Base-by-base conservation (phyloP, 768 basidiomycete genomes). In the Paxillus involutus region DNA sequence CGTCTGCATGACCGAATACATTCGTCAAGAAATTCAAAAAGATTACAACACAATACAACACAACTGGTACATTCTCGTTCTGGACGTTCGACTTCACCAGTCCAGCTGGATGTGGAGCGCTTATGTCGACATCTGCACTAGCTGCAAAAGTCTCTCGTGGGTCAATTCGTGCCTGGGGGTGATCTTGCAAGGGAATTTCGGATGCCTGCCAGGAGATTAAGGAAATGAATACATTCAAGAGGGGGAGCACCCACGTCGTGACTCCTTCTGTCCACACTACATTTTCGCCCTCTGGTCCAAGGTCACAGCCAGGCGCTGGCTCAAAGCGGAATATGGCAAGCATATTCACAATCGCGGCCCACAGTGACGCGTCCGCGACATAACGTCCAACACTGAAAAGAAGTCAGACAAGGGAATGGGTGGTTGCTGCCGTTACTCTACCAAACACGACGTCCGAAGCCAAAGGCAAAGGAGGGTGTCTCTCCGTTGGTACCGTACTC, bases 361-460 rank as follows among this genome's bases (percentile, higher is more conserved):
- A 71, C 10, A 76, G 47, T 40, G 70, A 71, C 3, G 71, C 63
- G 6, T 75, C 71, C 0, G 73, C 76, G 36, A 80, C 61, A 42
- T 73, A 48, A 33, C 66, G 60, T 21, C 77, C 78, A 16, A 76
- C 71, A 48, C 73, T 76, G 21, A 30, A 16, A 3, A 50, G 14
- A 3, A 33, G n/a, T 35, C n/a, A 52, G 41, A 16, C 41, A 32
- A 12, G n/a, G 17, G 51, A 13, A 16, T 1, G n/a, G 8, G 30
- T 24, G 30, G 5, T 13, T 2, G 44, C 1, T 9, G 21, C 26
- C 4, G 10, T 10, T 16, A 32, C 21, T 17, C 46, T 50, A 56
- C 59, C 45, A 50, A 30, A 51, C n/a, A 56, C 75, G 41, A 51
- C 80, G 82, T 66, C 80, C 77, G 24, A 84, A 68, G 16, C 50